phyloP scores from a whole-genome alignment of 2,329 filamentous ascomycete genomes.

The Aspergillus glaucus region DNA sequence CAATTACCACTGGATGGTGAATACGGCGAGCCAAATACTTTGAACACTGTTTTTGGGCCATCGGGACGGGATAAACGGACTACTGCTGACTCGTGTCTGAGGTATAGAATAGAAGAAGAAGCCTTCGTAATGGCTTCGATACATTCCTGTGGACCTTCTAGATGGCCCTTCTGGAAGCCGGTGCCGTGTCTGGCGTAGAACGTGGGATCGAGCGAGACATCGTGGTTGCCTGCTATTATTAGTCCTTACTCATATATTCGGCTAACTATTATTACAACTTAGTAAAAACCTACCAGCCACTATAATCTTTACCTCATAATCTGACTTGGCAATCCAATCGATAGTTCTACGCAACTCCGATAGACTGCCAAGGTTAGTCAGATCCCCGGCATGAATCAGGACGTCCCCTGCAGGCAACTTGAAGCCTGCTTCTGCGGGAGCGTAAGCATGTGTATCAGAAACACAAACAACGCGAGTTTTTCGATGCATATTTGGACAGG shows the following conservation, averaged over 20 bases:
- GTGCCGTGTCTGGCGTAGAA: conserved; percentile 41
- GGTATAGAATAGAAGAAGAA: conserved; percentile 45
- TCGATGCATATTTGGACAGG: conserved; percentile 17
- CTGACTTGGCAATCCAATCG: conserved; percentile 47
- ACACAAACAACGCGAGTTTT: conserved; percentile 53
- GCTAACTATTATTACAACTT: neutral
- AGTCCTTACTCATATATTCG: neutral
- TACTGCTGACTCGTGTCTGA: conserved; percentile 43
- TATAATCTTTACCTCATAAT: conserved; percentile 51
- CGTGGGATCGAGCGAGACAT: conserved; percentile 47
- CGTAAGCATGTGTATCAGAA: conserved; percentile 53
- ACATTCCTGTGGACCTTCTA: conserved; percentile 42
- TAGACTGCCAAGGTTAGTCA: conserved; percentile 51
- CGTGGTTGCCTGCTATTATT: conserved; percentile 49
- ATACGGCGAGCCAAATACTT: conserved; percentile 54
- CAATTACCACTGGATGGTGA: conserved; percentile 44
- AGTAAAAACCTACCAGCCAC: conserved; percentile 42
- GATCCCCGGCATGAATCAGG: conserved; percentile 54
- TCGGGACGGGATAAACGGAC: conserved; percentile 39
- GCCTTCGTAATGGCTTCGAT: conserved; percentile 34
- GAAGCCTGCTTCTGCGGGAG: conserved; percentile 42
- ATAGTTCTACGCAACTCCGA: conserved; percentile 47
- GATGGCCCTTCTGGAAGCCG: conserved; percentile 39
- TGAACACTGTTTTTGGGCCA: conserved; percentile 46
- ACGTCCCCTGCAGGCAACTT: conserved; percentile 52